phyloP scores from a whole-genome alignment of 805 yeast genomes.

The Saturnispora halmiae region DNA sequence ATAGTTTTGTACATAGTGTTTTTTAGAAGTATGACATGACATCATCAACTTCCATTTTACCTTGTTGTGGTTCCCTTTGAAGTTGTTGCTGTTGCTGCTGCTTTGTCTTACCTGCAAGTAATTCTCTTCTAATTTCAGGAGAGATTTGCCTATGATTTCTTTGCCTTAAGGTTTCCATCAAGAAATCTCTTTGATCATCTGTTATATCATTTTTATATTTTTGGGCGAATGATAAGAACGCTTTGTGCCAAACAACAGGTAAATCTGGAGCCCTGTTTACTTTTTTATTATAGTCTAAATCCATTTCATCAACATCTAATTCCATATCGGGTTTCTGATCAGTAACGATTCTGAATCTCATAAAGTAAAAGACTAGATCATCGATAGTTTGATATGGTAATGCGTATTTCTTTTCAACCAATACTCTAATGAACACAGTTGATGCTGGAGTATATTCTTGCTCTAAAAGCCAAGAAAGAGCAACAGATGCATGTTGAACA shows the following conservation, averaged over 20 bases:
- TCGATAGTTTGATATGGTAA: slow-evolving; percentile 94
- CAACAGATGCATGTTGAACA: slow-evolving; percentile 92
- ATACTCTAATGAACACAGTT: slow-evolving; percentile 79
- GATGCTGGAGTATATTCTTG: slow-evolving; percentile 81
- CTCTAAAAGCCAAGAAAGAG: slow-evolving; percentile 74
- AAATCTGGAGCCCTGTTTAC: slow-evolving; percentile 41
- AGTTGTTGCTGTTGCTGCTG: slow-evolving; percentile 11
- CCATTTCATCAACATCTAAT: slow-evolving; percentile 28
- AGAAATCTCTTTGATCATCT: slow-evolving; percentile 94
- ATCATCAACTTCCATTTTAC: slow-evolving; percentile 23
- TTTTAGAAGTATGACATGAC: slow-evolving; percentile 23
- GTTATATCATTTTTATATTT: slow-evolving; percentile 95
- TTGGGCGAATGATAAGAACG: slow-evolving; percentile 89
- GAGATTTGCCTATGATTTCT: slow-evolving; percentile 84
- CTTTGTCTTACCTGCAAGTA: slow-evolving; percentile 77
- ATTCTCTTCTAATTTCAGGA: slow-evolving; percentile 89
- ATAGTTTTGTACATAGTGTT: neutral
- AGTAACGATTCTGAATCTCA: slow-evolving; percentile 70
- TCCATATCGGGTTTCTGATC: slow-evolving; percentile 25
- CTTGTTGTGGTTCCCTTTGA: slow-evolving; percentile 8
- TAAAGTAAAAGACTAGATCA: slow-evolving; percentile 86
- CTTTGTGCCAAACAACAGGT: slow-evolving; percentile 97
- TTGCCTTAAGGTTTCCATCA: slow-evolving; percentile 82
- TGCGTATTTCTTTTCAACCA: slow-evolving; percentile 92
- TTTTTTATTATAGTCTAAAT: slow-evolving; percentile 27